A percentile compares a stretch with the other conserved stretches of the same genome.
These are phyloP conservation scores for Thraustochytrium striatum DNA, from an alignment of 352 stramenopile genomes.

Conservation along the genomic window DNA sequence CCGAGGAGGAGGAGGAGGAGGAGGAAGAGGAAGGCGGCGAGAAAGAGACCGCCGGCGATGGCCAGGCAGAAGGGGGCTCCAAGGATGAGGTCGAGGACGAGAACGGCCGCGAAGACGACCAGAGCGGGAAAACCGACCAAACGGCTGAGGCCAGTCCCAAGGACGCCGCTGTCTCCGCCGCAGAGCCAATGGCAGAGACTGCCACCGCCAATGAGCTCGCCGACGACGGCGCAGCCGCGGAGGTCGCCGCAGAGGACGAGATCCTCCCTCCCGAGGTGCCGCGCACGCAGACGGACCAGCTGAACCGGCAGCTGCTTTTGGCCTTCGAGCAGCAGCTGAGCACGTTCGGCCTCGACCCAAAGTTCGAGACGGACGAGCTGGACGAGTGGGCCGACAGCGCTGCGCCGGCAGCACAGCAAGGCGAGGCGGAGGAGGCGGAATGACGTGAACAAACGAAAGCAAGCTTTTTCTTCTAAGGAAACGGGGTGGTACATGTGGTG, in stretches of 20 bases:
- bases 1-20: conserved; percentile 13
- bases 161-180: background rate
- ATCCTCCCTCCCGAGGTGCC: background rate
- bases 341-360: conserved; percentile 19
- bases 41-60: background rate
- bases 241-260: background rate
- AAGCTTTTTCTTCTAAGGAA: background rate
- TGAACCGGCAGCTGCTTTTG: conserved; percentile 7
- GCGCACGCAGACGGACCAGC: background rate
- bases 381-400: too few relatives aligned
- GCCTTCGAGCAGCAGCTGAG: conserved; percentile 1
- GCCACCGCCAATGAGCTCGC: background rate
- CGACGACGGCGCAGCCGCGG: background rate
- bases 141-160: background rate
- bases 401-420: background rate
- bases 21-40: background rate
- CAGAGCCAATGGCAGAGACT: background rate
- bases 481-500: background rate
- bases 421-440: background rate
- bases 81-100: background rate
- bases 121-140: background rate
- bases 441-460: background rate
- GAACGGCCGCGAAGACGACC: background rate
- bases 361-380: background rate
- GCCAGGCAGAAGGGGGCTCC: too few relatives aligned